phyloP scores from a whole-genome alignment of 208 protist species.

The Trypanosoma congolense region DNA sequence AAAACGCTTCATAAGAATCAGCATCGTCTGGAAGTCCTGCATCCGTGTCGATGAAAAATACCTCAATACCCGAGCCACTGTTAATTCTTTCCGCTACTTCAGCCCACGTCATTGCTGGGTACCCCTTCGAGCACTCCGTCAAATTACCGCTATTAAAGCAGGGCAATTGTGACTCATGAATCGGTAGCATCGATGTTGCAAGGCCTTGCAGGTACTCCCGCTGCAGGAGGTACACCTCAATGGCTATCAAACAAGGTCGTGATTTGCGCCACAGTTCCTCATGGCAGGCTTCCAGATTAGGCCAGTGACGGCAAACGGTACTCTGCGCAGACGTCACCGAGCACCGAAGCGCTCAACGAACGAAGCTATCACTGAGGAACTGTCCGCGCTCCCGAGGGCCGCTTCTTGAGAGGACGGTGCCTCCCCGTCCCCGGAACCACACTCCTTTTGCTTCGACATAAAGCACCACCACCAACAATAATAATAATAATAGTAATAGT shows the following conservation, averaged over 20 bases:
- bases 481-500: no score
- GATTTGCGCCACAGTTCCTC: conserved; percentile 26
- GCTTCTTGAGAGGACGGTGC: neutral
- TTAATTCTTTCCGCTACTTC: conserved; percentile 24
- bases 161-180: conserved; percentile 11
- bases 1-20: conserved; percentile 43
- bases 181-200: conserved; percentile 13
- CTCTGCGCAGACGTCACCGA: conserved; percentile 2
- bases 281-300: neutral
- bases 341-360: conserved; percentile 7
- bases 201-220: conserved; percentile 27
- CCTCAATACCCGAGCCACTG: conserved; percentile 21
- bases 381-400: neutral
- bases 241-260: conserved; percentile 32
- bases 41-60: conserved; percentile 22
- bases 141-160: conserved; percentile 20
- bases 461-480: neutral
- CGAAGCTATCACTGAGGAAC: neutral
- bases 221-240: conserved; percentile 45
- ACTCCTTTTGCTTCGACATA: neutral
- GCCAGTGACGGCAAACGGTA: conserved; percentile 1
- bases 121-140: conserved; percentile 10
- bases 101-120: conserved; percentile 27
- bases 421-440: neutral
- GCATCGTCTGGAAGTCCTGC: conserved; percentile 2